Evolutionary conservation across 805 yeast species (phyloP).

Genomic region (Hanseniaspora valbyensis): DNA sequence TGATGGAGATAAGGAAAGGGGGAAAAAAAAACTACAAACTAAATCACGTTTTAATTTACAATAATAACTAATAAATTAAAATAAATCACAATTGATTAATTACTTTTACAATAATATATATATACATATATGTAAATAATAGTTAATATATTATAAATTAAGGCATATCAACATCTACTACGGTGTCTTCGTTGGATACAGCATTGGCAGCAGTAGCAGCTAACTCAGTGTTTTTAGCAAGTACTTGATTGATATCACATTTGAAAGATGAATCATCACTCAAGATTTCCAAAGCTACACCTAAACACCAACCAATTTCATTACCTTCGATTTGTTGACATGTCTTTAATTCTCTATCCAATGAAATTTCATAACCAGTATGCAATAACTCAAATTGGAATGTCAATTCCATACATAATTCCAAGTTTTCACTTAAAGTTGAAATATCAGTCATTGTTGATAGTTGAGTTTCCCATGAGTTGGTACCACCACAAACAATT

Average conservation of each 20-base stretch:
- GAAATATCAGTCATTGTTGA: constrained; percentile 58
- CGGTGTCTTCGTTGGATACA: too few relatives aligned
- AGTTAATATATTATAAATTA: too few relatives aligned
- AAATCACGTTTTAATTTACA: too few relatives aligned
- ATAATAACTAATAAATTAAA: too few relatives aligned
- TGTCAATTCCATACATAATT: constrained; percentile 87
- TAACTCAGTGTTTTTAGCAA: neutral
- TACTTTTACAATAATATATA: too few relatives aligned
- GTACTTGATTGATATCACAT: constrained; percentile 1
- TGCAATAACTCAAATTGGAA: constrained; percentile 84
- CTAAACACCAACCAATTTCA: constrained; percentile 97
- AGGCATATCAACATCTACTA: neutral
- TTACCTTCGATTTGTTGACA: constrained; percentile 81
- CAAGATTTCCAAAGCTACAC: constrained; percentile 87
- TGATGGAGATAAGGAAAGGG: too few relatives aligned
- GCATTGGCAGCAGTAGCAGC: neutral
- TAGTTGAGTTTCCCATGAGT: constrained; percentile 58
- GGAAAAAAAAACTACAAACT: too few relatives aligned
- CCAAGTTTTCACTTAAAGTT: constrained; percentile 65
- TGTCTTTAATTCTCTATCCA: constrained; percentile 77
- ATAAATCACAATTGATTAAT: too few relatives aligned
- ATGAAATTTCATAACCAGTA: constrained; percentile 94
- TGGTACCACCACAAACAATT: constrained; percentile 75
- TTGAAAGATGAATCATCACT: constrained; percentile 34
- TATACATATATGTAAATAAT: too few relatives aligned